Base-by-base conservation (phyloP, 1,284 basidiomycete genomes). In the Taiwanofungus camphoratus region DNA sequence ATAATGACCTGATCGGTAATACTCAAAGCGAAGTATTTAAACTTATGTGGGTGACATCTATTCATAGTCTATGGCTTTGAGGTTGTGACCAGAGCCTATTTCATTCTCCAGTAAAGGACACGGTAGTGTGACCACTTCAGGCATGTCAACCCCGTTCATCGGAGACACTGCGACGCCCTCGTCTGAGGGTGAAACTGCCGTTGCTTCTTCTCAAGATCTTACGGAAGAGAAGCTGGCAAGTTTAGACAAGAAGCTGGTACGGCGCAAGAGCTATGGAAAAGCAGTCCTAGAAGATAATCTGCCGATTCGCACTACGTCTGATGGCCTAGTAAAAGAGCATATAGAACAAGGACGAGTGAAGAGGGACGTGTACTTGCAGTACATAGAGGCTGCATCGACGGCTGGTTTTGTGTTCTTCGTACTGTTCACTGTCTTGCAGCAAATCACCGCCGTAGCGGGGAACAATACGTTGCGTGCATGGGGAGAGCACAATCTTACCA, bases 261-360 rank as follows among this genome's bases (percentile, higher is more conserved):
- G 66, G 41, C 63, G 64, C 29, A 56, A 59, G 29, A 80, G 76
- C 53, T 84, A 77, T 51, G 54, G 63, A 12, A 75, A 72, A 52
- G 74, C 79, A n/a, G 57, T 62, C 26, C 51, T 79, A 32, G 65
- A 67, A 2, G 48, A 64, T 24, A 57, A 64, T 22, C 59, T 67
- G 3, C 60, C 72, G 3, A 52, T 60, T 6, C 61, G 69, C 26
- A 58, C 67, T 15, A 52, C 66, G 41, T 62, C 70, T 2, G 64
- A 68, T 27, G 79, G 77, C 3, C 56, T 75, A 11, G 70, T 79
- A 2, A 85, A 87, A 57, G 92, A 94, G 60, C 83, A 91, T 56
- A 74, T 73, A 33, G 90, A 94, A 55, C 82, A 86, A 59, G 92
- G 93, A 1, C 76, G 75, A 12, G 91, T 95, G 51, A 93, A 93